Conservation (phyloP, 1,139 yeast genomes). For the Geotrichum citri-aurantii region DNA sequence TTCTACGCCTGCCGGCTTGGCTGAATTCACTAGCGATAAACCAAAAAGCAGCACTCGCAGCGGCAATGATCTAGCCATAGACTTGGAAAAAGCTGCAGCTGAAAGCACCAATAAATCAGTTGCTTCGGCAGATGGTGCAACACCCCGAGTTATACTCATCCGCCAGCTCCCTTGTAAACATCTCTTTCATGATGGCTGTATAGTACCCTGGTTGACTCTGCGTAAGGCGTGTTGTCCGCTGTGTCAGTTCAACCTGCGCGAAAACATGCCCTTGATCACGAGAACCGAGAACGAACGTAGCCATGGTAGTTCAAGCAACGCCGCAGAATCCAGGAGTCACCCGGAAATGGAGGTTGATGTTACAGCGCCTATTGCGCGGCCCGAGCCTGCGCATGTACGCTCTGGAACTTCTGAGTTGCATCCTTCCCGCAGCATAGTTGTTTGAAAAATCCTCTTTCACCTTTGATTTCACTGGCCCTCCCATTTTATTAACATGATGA, state of each 20-base stretch:
- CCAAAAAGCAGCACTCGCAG: background rate
- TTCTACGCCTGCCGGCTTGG: background rate
- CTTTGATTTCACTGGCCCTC: background rate
- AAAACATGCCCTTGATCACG: background rate
- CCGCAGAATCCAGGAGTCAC: background rate
- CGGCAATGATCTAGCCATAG: background rate
- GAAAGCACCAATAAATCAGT: background rate
- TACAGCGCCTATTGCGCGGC: background rate
- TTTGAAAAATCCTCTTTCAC: background rate
- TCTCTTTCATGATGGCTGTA: slow-evolving; percentile 72
- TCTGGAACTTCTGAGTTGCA: background rate
- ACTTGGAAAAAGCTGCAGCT: background rate
- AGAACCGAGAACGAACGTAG: background rate
- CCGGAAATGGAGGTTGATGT: background rate
- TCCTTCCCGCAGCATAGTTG: background rate
- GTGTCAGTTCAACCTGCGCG: slow-evolving; percentile 48
- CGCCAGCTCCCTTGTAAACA: slow-evolving; percentile 79
- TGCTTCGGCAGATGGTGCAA: background rate
- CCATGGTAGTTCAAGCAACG: background rate
- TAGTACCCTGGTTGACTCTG: slow-evolving; percentile 76
- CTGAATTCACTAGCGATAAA: background rate
- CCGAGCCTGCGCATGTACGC: background rate
- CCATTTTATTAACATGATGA: too few species aligned
- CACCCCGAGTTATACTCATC: slow-evolving; percentile 26
- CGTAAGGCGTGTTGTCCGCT: slow-evolving; percentile 80